These are phyloP conservation scores for Cutaneotrichosporon arboriforme DNA, from an alignment of 1,284 basidiomycete species.

Conservation along the genomic window DNA sequence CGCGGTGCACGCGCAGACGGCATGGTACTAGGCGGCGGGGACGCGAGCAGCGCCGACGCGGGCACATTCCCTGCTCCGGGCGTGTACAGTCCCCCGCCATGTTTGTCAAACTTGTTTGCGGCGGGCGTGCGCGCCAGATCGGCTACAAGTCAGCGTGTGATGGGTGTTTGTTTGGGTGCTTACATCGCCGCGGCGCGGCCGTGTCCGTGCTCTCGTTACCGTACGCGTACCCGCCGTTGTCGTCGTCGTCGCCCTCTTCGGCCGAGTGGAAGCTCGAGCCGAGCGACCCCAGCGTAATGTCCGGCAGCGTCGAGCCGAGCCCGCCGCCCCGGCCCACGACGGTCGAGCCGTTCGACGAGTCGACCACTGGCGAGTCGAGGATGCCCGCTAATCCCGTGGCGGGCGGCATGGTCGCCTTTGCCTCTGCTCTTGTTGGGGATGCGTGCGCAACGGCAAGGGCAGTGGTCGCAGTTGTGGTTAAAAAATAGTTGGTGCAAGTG, in stretches of 20 bases:
- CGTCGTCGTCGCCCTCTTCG: constrained; percentile 29
- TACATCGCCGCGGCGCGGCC: too few species aligned
- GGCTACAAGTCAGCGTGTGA: too few species aligned
- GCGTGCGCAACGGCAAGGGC: too few species aligned
- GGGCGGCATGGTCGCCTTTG: constrained; percentile 24
- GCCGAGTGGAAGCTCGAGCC: constrained; percentile 45
- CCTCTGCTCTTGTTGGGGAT: too few species aligned
- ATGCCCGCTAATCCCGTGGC: constrained; percentile 34
- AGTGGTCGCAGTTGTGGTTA: too few species aligned
- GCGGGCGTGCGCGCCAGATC: neutral
- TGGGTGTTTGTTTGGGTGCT: too few species aligned
- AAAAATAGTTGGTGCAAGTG: too few species aligned
- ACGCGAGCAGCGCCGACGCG: neutral
- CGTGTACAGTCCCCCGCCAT: constrained; percentile 1
- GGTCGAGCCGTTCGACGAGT: constrained; percentile 33
- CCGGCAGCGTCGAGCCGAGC: constrained; percentile 35
- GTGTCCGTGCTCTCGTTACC: neutral
- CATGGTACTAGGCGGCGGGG: neutral
- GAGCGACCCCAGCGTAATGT: constrained; percentile 44
- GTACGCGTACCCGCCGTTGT: neutral
- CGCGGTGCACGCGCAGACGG: neutral
- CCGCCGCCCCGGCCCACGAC: constrained; percentile 7
- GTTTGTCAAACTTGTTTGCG: neutral
- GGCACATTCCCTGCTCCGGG: neutral
- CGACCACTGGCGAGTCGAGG: constrained; percentile 31